Conservation (phyloP, 768 basidiomycete species). For the Paxillus rubicundulus region DNA sequence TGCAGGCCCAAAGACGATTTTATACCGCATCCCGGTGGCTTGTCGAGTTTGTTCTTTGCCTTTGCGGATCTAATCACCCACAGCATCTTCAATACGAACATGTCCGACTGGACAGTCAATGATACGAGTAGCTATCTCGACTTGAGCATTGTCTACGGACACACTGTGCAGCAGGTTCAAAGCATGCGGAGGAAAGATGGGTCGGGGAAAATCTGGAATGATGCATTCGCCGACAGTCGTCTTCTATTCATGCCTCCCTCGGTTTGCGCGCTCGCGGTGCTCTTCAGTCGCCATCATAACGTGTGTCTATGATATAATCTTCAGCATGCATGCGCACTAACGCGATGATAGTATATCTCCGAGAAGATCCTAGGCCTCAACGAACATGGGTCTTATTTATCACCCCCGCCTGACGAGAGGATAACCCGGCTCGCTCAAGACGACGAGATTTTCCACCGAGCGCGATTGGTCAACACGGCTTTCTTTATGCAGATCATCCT, state of each 20-base stretch:
- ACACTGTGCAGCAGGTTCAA: conserved; percentile 44
- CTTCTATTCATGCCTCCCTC: conserved; percentile 73
- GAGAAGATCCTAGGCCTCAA: conserved; percentile 67
- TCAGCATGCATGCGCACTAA: conserved; percentile 5
- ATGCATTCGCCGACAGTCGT: conserved; percentile 67
- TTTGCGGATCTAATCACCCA: conserved; percentile 80
- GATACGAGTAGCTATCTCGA: conserved; percentile 73
- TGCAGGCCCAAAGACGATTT: conserved; percentile 37
- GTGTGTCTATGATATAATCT: conserved; percentile 35
- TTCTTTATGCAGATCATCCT: conserved; percentile 71
- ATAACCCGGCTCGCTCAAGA: conserved; percentile 48
- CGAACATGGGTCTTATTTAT: conserved; percentile 49
- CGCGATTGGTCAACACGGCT: conserved; percentile 71
- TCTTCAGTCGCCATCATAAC: conserved; percentile 74
- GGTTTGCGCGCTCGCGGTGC: conserved; percentile 60
- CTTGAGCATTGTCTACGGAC: conserved; percentile 72
- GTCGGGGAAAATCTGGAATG: conserved; percentile 62
- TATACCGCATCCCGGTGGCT: conserved; percentile 59
- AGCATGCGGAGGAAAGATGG: conserved; percentile 62
- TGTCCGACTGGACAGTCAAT: conserved; percentile 51
- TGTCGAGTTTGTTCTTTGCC: conserved; percentile 74
- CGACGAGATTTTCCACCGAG: conserved; percentile 73
- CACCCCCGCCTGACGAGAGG: conserved; percentile 17
- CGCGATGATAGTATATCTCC: conserved; percentile 56
- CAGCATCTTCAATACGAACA: conserved; percentile 60